Base-by-base conservation (phyloP, 2,329 filamentous ascomycete species). In the Teratosphaeria zuluensis region DNA sequence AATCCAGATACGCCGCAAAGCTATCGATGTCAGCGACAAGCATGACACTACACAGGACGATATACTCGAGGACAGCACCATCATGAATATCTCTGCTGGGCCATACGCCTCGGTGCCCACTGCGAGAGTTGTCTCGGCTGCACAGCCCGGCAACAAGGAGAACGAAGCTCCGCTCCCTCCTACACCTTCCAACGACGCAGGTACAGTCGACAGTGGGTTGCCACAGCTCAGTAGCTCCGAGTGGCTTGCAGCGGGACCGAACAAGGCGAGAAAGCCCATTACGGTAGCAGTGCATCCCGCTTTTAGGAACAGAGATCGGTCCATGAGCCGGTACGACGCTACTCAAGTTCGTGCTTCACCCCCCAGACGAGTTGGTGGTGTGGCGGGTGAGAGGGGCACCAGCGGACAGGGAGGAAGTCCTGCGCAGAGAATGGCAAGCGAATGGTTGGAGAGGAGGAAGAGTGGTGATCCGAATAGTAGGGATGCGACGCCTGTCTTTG, bases 41-140 rank as follows among this genome's bases (percentile, higher is more conserved):
- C 60, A 60, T 51, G 9, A 35, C 12, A 11, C 42, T 21, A 21
- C n/a, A 16, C 8, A 48, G 19, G n/a, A 48, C 42, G 52, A 53
- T 19, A 53, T 68, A 3, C 58, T 70, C 19, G 70, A 70, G 56
- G 70, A 72, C 60, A 63, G 55, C 16, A 72, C 70, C 9, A 58
- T 73, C 21, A 61, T 62, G 33, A 63, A 67, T 53, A 72, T 73
- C 55, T 65, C 66, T 11, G 69, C 68, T 7, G 71, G 70, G 5
- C 71, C 71, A 2, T 73, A 73, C 51, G 71, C 68, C 9, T 54
- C 46, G 1, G 42, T n/a, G 42, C 42, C 42, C 42, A 8, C 42
- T 6, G 7, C 42, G 16, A 48, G 42, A 21, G 42, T n/a, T 48
- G 42, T 21, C 6, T 48, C 42, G 42, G 3, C 42, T 21, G 53